Percentiles rank a stretch among this genome's conserved stretches.
Conservation (phyloP, 2,329 filamentous ascomycete species). For the Pseudogymnoascus sp. region DNA sequence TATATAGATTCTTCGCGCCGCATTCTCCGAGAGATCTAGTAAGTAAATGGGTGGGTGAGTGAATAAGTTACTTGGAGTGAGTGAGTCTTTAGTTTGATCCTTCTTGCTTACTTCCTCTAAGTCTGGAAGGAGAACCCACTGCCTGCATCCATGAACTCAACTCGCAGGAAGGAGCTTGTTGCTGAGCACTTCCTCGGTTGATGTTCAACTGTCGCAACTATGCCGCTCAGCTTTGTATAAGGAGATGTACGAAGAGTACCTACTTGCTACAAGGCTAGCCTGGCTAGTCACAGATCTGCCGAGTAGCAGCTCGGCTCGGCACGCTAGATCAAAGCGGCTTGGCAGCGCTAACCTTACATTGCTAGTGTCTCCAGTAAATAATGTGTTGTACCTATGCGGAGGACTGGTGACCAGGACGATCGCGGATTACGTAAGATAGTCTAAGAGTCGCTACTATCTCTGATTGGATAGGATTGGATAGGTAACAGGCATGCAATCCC, state of each 20-base stretch:
- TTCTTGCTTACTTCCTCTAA: not conserved
- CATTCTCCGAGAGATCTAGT: not conserved
- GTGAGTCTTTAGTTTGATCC: not conserved
- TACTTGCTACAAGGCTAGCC: not conserved
- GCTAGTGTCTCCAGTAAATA: not conserved
- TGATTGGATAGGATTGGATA: not conserved
- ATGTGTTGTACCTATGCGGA: not conserved
- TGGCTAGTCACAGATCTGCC: not conserved
- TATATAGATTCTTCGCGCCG: not conserved
- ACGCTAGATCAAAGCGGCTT: not conserved
- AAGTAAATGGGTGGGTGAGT: not conserved
- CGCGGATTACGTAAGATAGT: not conserved
- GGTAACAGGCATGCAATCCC: not conserved
- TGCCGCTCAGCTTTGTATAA: not conserved
- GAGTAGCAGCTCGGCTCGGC: not conserved
- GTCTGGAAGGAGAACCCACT: not conserved
- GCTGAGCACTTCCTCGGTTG: not conserved
- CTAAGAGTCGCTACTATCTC: not conserved
- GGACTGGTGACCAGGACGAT: not conserved
- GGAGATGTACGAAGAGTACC: not conserved
- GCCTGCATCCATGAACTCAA: not conserved
- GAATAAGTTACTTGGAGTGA: not conserved
- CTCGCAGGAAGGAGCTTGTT: not conserved
- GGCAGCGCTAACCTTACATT: not conserved
- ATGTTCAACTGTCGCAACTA: not conserved